Evolutionary conservation across 352 stramenopile species (phyloP).

Genomic region (Phytophthora uliginosa): DNA sequence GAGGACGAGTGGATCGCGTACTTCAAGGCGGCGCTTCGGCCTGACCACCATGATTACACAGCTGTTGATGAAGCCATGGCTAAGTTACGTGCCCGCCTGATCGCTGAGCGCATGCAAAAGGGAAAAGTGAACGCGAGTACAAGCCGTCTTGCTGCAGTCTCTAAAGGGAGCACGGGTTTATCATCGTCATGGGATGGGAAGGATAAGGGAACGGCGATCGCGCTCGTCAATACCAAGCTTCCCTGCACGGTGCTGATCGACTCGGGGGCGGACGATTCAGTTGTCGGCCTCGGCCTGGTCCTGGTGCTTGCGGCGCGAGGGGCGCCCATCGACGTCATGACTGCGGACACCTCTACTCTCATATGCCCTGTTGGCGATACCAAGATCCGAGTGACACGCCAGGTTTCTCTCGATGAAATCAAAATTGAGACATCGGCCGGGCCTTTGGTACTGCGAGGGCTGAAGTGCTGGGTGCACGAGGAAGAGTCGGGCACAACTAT

Average conservation of each 20-base stretch:
- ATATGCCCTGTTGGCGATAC: not conserved
- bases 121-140: not conserved
- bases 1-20: not conserved
- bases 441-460: not conserved
- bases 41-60: not conserved
- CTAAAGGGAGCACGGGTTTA: not conserved
- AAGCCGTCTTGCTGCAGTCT: not conserved
- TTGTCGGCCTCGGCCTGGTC: not conserved
- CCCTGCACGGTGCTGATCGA: not conserved
- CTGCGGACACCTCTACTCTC: not conserved
- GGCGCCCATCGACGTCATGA: not conserved
- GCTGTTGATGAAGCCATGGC: not conserved
- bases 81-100: not conserved
- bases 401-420: not conserved
- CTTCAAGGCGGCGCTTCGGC: not conserved
- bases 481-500: not conserved
- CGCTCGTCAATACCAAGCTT: not conserved
- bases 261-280: not conserved
- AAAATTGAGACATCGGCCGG: not conserved
- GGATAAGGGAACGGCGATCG: not conserved
- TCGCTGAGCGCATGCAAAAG: not conserved
- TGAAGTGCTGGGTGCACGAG: not conserved
- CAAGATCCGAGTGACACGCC: not conserved
- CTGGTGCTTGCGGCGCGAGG: not conserved
- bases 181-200: not conserved